Conservation (phyloP, 768 basidiomycete genomes). For the Coprinopsis marcescibilis region DNA sequence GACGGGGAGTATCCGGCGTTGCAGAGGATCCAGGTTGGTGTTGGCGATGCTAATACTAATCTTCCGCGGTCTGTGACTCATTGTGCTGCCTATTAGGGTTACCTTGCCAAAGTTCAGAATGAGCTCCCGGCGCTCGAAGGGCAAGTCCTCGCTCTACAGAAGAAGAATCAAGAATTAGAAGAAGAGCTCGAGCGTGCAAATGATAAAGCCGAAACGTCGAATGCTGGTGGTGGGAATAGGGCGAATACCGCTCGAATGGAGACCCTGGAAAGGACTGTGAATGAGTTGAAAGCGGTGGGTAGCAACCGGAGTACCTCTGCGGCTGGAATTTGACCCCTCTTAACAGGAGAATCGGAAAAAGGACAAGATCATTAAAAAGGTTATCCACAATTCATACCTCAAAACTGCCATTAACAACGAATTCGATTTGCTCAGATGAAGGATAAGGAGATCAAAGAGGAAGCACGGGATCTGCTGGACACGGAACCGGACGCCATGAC, state of each 20-base stretch:
- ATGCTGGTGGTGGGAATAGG: constrained; percentile 3
- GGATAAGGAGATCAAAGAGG: constrained; percentile 27
- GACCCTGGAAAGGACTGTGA: constrained; percentile 10
- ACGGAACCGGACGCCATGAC: constrained; percentile 19
- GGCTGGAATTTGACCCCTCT: not conserved
- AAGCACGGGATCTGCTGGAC: constrained; percentile 32
- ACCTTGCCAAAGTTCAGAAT: constrained; percentile 13
- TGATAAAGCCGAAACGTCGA: constrained; percentile 2
- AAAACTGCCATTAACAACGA: no score
- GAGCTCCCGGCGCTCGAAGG: constrained; percentile 12
- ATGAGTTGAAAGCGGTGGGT: constrained; percentile 16
- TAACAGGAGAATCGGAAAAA: constrained; percentile 17
- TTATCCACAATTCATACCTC: constrained; percentile 6
- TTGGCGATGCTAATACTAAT: not conserved
- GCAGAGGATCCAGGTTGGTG: not conserved
- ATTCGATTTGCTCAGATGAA: constrained; percentile 17
- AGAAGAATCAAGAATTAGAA: constrained; percentile 15
- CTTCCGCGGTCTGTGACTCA: not conserved
- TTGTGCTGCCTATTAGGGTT: constrained; percentile 10
- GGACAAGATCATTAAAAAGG: constrained; percentile 20
- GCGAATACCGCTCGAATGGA: constrained; percentile 4
- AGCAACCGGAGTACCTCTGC: not conserved
- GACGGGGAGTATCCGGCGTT: not conserved
- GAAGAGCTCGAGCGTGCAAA: constrained; percentile 7
- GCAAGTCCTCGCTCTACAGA: constrained; percentile 14